Evolutionary conservation across 163 green algal species (phyloP), one percentile per base, ranked within the genome.

Genomic region (Chlamydomonas reinhardtii): DNA sequence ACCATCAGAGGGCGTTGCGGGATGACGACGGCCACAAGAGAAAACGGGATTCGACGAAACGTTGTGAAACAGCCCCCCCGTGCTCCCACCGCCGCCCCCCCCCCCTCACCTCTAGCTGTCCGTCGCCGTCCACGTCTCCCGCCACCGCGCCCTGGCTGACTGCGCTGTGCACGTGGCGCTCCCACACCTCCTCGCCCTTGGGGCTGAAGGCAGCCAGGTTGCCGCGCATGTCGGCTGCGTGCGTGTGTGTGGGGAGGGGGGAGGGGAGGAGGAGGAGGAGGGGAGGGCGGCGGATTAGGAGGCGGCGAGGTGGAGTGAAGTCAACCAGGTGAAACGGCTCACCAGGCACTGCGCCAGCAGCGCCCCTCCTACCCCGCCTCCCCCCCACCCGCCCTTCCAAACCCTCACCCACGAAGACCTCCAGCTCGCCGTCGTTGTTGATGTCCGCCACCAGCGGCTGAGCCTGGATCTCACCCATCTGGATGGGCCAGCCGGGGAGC

Each of bases 381-480:
- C 39, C 39, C 39, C 39, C 39, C 39, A 8, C n/a, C n/a, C n/a
- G n/a, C n/a, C 43, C 43, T 54, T 11, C 43, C 43, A 3, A 12
- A 1, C 35, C 8, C 79, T 64, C 86, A 94, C 91, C 86, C 48
- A 88, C 93, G 31, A 98, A 92, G 20, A 99, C 85, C 92, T 99
- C 96, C 70, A 98, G 76, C 64, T 91, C 62, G 29, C 98, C 98
- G 84, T 99, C 97, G 54, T 92, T 94, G 87, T 99, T 96, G 76
- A 99, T 72, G 91, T 99, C 98, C 0, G 90, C 95, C 39, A 96
- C 97, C 62, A 96, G 92, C 68, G 98, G 93, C 91, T 99, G 97
- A 1, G 91, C 97, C 92, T 99, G 94, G 52, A 99, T 95, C 80
- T 97, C 94, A 5, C 95, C 97, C 96, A 99, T 98, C 92, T 99